phyloP scores from a whole-genome alignment of 2,329 filamentous ascomycete species.

The Sclerotinia spermophila region DNA sequence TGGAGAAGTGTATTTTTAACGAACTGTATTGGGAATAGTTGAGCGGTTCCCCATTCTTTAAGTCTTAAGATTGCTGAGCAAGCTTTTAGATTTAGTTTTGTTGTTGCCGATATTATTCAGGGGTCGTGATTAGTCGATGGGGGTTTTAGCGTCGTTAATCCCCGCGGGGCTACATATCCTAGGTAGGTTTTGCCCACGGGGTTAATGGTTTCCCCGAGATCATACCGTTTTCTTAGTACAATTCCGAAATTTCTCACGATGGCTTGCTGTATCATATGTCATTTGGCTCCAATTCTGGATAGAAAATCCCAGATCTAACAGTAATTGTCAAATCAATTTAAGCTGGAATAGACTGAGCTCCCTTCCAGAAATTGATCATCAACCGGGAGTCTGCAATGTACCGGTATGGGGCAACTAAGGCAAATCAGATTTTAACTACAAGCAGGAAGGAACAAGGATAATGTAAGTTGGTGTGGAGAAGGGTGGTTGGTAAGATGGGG shows the following conservation, averaged over 20 bases:
- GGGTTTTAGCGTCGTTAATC: slow-evolving; percentile 1
- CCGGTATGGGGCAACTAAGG: neutral
- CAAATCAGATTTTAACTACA: neutral
- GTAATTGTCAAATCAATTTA: neutral
- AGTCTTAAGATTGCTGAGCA: neutral
- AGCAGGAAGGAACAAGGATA: neutral
- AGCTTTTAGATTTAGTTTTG: neutral
- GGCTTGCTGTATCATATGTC: neutral
- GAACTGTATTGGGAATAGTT: slow-evolving; percentile 3
- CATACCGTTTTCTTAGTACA: neutral
- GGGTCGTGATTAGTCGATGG: slow-evolving; percentile 8
- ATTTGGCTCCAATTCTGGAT: neutral
- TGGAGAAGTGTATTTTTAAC: neutral
- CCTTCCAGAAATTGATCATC: neutral
- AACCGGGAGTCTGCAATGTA: neutral
- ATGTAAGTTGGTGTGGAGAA: neutral
- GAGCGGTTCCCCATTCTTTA: neutral
- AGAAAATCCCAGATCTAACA: neutral
- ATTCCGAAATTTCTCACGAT: neutral
- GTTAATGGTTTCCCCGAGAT: slow-evolving; percentile 8
- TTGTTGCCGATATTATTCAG: neutral
- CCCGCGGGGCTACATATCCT: slow-evolving; percentile 5
- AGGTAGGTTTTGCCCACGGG: slow-evolving; percentile 13
- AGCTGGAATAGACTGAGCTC: neutral
- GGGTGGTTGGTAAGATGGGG: slow-evolving; percentile 12